These are phyloP conservation scores for Asterella californica DNA, from an alignment of 225 moss, liverwort and hornwort species.

Conservation along the genomic window DNA sequence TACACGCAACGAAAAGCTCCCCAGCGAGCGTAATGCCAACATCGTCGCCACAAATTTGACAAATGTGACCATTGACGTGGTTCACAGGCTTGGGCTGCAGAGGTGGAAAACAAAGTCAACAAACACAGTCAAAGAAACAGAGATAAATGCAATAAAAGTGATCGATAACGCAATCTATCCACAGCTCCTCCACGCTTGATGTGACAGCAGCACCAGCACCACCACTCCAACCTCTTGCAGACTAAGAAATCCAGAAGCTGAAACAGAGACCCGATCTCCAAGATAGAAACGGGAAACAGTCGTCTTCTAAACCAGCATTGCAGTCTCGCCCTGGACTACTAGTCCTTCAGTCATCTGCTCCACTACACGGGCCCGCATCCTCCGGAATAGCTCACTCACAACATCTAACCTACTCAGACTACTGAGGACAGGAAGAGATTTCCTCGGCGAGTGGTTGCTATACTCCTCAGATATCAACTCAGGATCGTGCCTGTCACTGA, in stretches of 20 bases:
- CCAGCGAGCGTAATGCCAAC: conserved; percentile 69
- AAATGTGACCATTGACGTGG: conserved; percentile 62
- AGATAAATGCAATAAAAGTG: neutral
- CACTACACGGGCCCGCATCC: neutral
- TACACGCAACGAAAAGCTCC: conserved; percentile 92
- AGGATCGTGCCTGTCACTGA: neutral
- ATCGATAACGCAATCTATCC: neutral
- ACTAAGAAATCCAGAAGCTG: neutral
- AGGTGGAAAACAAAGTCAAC: neutral
- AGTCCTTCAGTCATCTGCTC: neutral
- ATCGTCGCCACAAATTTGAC: conserved; percentile 94
- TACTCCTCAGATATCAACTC: neutral
- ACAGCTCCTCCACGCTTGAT: neutral
- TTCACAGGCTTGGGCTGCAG: conserved; percentile 70
- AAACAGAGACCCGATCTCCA: neutral
- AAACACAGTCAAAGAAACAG: neutral
- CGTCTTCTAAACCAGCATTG: neutral
- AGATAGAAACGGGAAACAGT: neutral
- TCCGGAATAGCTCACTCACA: neutral
- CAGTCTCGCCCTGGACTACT: neutral
- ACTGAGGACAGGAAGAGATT: neutral
- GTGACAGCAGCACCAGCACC: neutral
- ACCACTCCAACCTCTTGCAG: neutral
- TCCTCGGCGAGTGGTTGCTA: neutral
- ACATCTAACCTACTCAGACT: neutral